phyloP scores from a whole-genome alignment of 192 early-diverging fungal species.

The Coemansia sp. region DNA sequence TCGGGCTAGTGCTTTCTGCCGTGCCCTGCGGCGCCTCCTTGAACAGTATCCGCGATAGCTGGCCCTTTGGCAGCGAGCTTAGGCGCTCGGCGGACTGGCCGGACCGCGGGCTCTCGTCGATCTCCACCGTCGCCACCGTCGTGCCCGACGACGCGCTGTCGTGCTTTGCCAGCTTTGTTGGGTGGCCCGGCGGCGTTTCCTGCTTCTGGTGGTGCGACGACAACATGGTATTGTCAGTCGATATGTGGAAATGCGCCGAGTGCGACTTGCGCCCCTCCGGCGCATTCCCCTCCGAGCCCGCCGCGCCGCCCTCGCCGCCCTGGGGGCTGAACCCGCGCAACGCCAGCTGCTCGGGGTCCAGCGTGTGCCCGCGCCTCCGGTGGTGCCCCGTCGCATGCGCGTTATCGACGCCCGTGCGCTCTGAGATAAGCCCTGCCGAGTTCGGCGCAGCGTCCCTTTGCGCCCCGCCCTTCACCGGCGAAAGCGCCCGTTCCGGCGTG shows the following conservation, averaged over 20 bases:
- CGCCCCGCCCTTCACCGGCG: neutral
- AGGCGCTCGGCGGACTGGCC: slow-evolving; percentile 5
- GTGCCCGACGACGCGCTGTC: slow-evolving; percentile 24
- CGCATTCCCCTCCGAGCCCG: neutral
- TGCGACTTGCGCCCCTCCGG: neutral
- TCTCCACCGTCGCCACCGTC: slow-evolving; percentile 28
- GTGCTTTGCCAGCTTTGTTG: slow-evolving; percentile 13
- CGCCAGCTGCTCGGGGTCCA: slow-evolving; percentile 36
- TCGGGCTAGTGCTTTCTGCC: slow-evolving; percentile 1
- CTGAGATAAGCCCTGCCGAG: slow-evolving; percentile 33
- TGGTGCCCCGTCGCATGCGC: slow-evolving; percentile 11
- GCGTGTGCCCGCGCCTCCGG: slow-evolving; percentile 38
- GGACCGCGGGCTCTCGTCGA: slow-evolving; percentile 17
- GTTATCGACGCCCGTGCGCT: slow-evolving; percentile 11
- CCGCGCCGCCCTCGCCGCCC: neutral
- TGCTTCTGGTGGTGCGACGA: slow-evolving; percentile 10
- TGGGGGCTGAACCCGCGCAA: slow-evolving; percentile 5
- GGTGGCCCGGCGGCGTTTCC: neutral
- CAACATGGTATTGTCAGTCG: slow-evolving; percentile 21
- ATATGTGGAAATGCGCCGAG: slow-evolving; percentile 35
- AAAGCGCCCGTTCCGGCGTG: neutral
- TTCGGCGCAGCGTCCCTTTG: slow-evolving; percentile 7
- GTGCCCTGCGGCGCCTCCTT: slow-evolving; percentile 11
- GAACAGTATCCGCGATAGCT: slow-evolving; percentile 39
- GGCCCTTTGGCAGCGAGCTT: slow-evolving; percentile 17